Base-by-base conservation (phyloP, 176 grass and related monocot species). In the Hsuehochloa calcarea region DNA sequence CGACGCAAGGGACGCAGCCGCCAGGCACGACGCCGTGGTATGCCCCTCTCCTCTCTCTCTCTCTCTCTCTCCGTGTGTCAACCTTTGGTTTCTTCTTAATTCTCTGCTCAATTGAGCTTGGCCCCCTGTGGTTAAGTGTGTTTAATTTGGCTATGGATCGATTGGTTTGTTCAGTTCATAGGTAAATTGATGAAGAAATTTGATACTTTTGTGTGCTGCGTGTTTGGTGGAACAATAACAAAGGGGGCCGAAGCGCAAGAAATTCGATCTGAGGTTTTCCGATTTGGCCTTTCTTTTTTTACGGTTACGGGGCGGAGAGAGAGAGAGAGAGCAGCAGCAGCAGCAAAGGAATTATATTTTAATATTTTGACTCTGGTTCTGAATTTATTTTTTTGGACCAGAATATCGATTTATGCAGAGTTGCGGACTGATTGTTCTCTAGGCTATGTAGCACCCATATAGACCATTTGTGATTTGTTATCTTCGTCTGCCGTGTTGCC, bases 1-100 rank as follows among this genome's bases (percentile, higher is more conserved):
- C 51, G 89, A 75, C 61, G 40, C 80, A 41, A 74, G 80, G 74
- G 84, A 87, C 47, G 87, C 85, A 8, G 75, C 86, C 34, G 60
- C 84, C 6, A 73, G 85, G 70, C 89, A 92, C 47, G 83, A 67
- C 16, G 66, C 51, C 51, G 50, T 81, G 78, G 78, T 81, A 81
- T 12, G 63, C 7, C 75, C 14, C 29, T 6, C 4, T 19, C 39
- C 39, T 8, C 34, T 6, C 16, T 14, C 59, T 11, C 0, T 40
- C 9, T 8, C 39, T 5, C 34, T 4, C 16, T 14, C 59, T 5
- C 0, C 25, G 4, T 14, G 20, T 63, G 4, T 29, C 17, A 3
- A 0, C 39, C 9, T 46, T 12, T 27, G 56, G 7, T 59, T 31
- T 70, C 38, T 44, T 71, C 12, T 3, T 34, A 34, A 34, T 34